Evolutionary conservation across 768 basidiomycete genomes (phyloP).

Genomic region (Chlorophyllum brunneum): DNA sequence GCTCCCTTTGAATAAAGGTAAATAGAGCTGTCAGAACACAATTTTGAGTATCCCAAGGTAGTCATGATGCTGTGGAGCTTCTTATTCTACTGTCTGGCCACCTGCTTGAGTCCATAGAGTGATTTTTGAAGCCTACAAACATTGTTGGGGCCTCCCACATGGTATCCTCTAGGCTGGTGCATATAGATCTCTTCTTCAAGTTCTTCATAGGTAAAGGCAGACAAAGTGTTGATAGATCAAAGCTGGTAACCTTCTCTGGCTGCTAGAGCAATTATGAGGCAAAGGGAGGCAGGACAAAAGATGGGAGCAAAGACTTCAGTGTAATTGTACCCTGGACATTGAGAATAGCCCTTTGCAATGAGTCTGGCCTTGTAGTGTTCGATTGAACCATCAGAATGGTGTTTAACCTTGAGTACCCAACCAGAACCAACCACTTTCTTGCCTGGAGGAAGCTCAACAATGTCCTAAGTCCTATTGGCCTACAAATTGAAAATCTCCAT

Average conservation of each 20-base stretch:
- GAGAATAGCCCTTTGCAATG: slow-evolving; percentile 32
- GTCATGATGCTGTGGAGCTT: too few species aligned
- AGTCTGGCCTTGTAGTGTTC: slow-evolving; percentile 34
- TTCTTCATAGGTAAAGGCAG: slow-evolving; percentile 3
- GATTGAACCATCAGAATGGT: slow-evolving; percentile 30
- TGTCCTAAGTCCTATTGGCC: too few species aligned
- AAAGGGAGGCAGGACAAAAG: too few species aligned
- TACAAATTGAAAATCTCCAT: too few species aligned
- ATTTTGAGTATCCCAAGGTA: too few species aligned
- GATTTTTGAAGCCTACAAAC: slow-evolving; percentile 25
- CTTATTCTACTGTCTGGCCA: too few species aligned
- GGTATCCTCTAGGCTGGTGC: slow-evolving; percentile 26
- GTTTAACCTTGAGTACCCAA: slow-evolving; percentile 30
- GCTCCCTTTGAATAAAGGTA: too few species aligned
- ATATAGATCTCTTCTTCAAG: slow-evolving; percentile 12
- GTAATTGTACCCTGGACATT: slow-evolving; percentile 35
- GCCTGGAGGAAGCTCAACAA: too few species aligned
- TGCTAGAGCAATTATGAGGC: too few species aligned
- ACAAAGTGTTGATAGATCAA: not conserved
- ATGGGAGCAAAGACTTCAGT: slow-evolving; percentile 5
- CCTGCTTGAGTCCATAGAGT: slow-evolving; percentile 42
- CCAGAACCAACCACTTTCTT: slow-evolving; percentile 35
- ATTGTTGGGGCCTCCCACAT: slow-evolving; percentile 11
- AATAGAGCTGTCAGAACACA: too few species aligned
- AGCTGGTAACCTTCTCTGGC: slow-evolving; percentile 21